Evolutionary conservation across 2,329 filamentous ascomycete species (phyloP), one percentile per base, ranked within the genome.

Genomic region (Stemphylium lycopersici): DNA sequence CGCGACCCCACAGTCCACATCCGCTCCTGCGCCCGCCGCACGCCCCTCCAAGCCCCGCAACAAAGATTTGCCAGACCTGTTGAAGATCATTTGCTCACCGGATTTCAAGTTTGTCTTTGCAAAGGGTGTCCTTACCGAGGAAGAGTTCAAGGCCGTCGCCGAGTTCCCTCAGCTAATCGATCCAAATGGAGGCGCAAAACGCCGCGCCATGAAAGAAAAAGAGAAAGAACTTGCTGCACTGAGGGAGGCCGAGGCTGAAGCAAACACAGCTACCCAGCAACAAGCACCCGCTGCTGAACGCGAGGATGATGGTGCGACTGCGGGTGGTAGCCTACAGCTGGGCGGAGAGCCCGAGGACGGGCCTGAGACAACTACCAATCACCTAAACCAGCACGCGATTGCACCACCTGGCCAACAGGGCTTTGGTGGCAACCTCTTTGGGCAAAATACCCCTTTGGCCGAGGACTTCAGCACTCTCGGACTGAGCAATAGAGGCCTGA

Each of bases 341-440:
- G 93, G 93, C 52, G 93, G 93, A 38, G 93, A 98, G 72, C 93
- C 93, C 0, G 93, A 98, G 71, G 91, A 96, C 62, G 83, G 84
- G 6, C 70, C 71, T 58, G 88, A 91, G 79, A 83, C 63, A 71
- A 74, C 41, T 83, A 83, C 65, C 36, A 81, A 83, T 38, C 83
- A 85, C 54, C 83, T 87, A 56, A 84, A 87, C 44, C 85, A 86
- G 55, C 81, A 84, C 55, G 86, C 85, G 11, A 87, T 91, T 6
- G 91, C 92, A 66, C 87, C 90, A 2, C 90, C 92, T 8, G 90
- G 91, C 31, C 90, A 93, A 67, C 84, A 90, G 65, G 80, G 80
- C 24, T 78, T 80, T 5, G 75, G 77, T 15, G 72, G 70, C 22
- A 68, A 61, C 37, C 48, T 75, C 3, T 72, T 77, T 36, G 72